phyloP scores from a whole-genome alignment of 2,329 filamentous ascomycete genomes.

The Gaeumannomyces sp. region DNA sequence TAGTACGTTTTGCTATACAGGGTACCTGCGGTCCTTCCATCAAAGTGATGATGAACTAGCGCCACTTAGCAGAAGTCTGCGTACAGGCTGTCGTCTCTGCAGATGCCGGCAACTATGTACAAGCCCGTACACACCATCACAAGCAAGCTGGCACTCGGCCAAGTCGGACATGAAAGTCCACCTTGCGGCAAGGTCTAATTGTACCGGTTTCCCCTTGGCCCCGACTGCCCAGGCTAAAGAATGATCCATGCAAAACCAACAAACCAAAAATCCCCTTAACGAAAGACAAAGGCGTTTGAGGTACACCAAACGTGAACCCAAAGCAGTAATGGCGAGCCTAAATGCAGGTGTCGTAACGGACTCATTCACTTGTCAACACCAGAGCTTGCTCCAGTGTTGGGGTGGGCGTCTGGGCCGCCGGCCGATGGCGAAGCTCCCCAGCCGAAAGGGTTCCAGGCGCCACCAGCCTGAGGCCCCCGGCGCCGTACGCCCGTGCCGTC shows the following conservation, averaged over 20 bases:
- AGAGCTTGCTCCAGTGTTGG: slow-evolving; percentile 27
- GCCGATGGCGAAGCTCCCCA: slow-evolving; percentile 26
- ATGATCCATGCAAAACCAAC: neutral
- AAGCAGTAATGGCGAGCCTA: neutral
- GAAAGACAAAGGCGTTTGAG: neutral
- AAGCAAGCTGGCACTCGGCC: neutral
- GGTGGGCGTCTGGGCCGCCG: neutral
- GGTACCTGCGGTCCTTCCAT: neutral
- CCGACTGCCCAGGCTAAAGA: neutral
- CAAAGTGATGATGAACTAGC: neutral
- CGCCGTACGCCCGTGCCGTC: slow-evolving; percentile 23
- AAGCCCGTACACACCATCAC: neutral
- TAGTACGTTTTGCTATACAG: neutral
- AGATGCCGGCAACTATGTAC: neutral
- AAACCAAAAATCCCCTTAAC: neutral
- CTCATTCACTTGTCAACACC: slow-evolving; percentile 26
- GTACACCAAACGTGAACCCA: neutral
- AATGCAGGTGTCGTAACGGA: neutral
- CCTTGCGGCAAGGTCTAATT: slow-evolving; percentile 8
- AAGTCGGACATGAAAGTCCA: neutral
- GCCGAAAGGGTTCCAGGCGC: slow-evolving; percentile 44
- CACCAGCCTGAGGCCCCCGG: slow-evolving; percentile 21
- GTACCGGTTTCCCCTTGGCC: neutral
- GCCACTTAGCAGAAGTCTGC: neutral
- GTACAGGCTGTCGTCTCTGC: neutral